A percentile compares a stretch with the other conserved stretches of the same genome.
Conservation (phyloP, 768 basidiomycete species). For the Podaxis mareebaensis region DNA sequence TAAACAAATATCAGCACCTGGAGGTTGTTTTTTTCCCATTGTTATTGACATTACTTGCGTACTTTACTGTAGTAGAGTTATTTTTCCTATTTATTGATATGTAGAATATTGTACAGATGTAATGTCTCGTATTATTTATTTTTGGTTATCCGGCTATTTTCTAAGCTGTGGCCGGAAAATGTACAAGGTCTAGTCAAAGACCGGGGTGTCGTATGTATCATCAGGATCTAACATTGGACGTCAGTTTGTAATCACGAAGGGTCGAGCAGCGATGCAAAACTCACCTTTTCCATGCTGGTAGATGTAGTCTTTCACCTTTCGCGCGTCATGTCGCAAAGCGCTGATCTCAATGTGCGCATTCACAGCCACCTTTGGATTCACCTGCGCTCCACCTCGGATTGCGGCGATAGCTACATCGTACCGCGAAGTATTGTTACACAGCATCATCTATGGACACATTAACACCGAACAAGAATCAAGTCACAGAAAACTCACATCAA, state of each 20-base stretch:
- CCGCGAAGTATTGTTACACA: conserved; percentile 67
- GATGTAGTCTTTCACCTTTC: conserved; percentile 65
- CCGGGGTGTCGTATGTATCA: conserved; percentile 47
- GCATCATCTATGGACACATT: conserved; percentile 59
- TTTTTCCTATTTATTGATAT: neutral
- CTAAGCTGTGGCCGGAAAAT: neutral
- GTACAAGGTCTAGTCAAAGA: conserved; percentile 32
- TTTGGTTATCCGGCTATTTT: neutral
- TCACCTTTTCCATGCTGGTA: conserved; percentile 57
- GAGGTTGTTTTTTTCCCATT: neutral
- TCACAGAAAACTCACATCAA: conserved; percentile 49
- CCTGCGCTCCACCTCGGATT: conserved; percentile 51
- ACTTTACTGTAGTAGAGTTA: neutral
- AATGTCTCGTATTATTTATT: neutral
- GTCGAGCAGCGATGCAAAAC: conserved; percentile 1
- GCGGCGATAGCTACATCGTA: conserved; percentile 66
- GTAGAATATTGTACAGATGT: neutral
- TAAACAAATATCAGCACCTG: neutral
- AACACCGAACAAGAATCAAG: conserved; percentile 1
- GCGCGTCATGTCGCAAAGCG: conserved; percentile 57
- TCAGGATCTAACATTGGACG: conserved; percentile 38
- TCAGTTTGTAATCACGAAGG: neutral
- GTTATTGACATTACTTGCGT: neutral
- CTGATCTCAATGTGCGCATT: conserved; percentile 59
- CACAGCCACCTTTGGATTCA: conserved; percentile 56